Evolutionary conservation across 164 flowering plant genomes (phyloP), one percentile per base, ranked within the genome.

Genomic region (Tetrastigma voinierianum): DNA sequence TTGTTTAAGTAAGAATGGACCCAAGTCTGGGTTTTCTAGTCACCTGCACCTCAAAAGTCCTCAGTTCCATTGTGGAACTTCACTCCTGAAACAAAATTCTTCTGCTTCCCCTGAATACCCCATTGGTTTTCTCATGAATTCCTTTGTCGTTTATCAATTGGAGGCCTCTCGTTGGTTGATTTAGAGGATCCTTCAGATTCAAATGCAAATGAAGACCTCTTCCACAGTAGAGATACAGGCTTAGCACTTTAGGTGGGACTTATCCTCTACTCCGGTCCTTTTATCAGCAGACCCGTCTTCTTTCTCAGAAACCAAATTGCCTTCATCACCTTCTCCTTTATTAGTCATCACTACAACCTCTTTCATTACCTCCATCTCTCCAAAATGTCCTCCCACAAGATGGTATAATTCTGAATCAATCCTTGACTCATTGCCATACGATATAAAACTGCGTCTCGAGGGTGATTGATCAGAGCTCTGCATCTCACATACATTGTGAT

Each of bases 391-490:
- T 11, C 84, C 89, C 59, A 79, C 85, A 48, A 83, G 83, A 69
- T 78, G 85, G 48, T 82, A 48, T 54, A 60, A n/a, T 49, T 87
- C 89, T 0, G 86, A 84, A 58, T 87, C 91, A 54, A 85, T 83
- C 65, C 87, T 71, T 0, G 89, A 87, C 25, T 87, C 89, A 56
- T 77, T 81, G 4, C 89, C 89, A 46, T 76, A 82, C 1, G 87
- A 85, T 2, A 61, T 7, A 61, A 62, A 83, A 47, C 91, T 87
- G 15, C 68, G 69, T 67, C 74, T 65, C 0, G 91, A 82, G 1
- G 83, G 89, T 0, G 87, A 87, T 5, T 77, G 82, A 57, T 87
- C 88, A 13, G 87, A 83, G 72, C 91, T 87, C 76, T 80, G 80
- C 87, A 87, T 87, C 61, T 87, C 89, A 51, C 70, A 87, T 12